Base-by-base conservation (phyloP, 2,329 filamentous ascomycete genomes). In the Alternaria sp. region DNA sequence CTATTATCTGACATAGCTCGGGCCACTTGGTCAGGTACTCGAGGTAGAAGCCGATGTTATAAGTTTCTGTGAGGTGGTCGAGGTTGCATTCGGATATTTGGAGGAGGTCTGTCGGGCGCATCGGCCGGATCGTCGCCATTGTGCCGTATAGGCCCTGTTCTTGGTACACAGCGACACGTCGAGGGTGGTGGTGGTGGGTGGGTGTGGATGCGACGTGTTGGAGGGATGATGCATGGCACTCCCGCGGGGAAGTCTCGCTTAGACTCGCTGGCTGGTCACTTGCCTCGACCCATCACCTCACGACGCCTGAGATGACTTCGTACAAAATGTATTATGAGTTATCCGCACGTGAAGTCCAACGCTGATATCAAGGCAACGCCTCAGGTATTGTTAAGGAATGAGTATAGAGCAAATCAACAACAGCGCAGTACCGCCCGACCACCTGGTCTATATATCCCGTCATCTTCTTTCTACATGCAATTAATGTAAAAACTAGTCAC, bases 11-110 rank as follows among this genome's bases (percentile, higher is more conserved):
- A 81, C 97, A 98, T 41, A 98, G 86, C 26, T 93, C 90, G 1
- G 95, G 95, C 95, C 95, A 99, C 83, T 91, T 92, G 52, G 93
- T 92, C 65, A 97, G 88, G 80, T 99, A 99, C 72, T 96, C 91
- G 59, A 97, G 86, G 81, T 99, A 99, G 82, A 98, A 99, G 62
- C 88, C 87, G 65, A 97, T 86, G 77, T 96, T 93, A 81, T 98
- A 99, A 56, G 96, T 98, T 81, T 99, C 95, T n/a, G 95, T 98
- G 62, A 97, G 84, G 39, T 92, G 92, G 75, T 99, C 95, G 62
- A 99, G 88, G 76, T 99, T 99, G 80, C 93, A 97, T 66, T 93
- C 89, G 68, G 96, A 96, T 79, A 98, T 90, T 67, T 89, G 90
- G 79, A 97, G 88, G 62, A 98, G 84, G 78, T 99, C 95, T 5